These are phyloP conservation scores for Dicorynia guianensis DNA, from an alignment of 306 rosid genomes.

Conservation along the genomic window DNA sequence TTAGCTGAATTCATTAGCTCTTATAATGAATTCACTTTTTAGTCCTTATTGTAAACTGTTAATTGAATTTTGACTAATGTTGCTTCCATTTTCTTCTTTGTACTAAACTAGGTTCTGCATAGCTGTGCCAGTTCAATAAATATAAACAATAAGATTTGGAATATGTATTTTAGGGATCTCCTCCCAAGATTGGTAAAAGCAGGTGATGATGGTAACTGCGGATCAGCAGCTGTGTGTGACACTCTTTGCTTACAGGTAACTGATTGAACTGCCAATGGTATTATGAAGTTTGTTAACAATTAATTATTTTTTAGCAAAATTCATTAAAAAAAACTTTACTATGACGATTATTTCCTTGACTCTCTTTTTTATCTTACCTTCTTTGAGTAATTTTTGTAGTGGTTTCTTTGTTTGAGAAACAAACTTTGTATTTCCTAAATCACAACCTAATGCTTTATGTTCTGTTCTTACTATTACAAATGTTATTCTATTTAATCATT, in stretches of 20 bases:
- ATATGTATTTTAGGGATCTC: conserved; percentile 57
- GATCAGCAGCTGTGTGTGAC: conserved; percentile 69
- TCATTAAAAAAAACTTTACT: too few species aligned
- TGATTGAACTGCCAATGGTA: conserved; percentile 5
- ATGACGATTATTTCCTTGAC: too few species aligned
- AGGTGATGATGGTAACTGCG: conserved; percentile 60
- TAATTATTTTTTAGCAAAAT: conserved; percentile 11
- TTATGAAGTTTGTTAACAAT: background rate
- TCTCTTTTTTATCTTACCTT: too few species aligned
- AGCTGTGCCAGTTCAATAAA: conserved; percentile 55
- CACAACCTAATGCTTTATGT: too few species aligned
- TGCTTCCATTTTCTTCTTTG: conserved; percentile 27
- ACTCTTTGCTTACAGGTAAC: conserved; percentile 69
- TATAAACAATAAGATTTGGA: conserved; percentile 58
- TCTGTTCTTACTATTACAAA: too few species aligned
- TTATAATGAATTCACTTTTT: conserved; percentile 15
- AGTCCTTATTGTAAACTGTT: background rate
- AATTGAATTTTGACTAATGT: conserved; percentile 12
- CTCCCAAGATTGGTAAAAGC: conserved; percentile 62
- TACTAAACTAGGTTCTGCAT: conserved; percentile 60
- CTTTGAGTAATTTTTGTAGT: too few species aligned
- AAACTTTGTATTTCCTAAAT: too few species aligned
- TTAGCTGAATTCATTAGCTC: background rate
- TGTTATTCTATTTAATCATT: too few species aligned
- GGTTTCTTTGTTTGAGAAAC: too few species aligned